phyloP scores from a whole-genome alignment of 2,329 filamentous ascomycete genomes.

The Fusarium vanettenii region DNA sequence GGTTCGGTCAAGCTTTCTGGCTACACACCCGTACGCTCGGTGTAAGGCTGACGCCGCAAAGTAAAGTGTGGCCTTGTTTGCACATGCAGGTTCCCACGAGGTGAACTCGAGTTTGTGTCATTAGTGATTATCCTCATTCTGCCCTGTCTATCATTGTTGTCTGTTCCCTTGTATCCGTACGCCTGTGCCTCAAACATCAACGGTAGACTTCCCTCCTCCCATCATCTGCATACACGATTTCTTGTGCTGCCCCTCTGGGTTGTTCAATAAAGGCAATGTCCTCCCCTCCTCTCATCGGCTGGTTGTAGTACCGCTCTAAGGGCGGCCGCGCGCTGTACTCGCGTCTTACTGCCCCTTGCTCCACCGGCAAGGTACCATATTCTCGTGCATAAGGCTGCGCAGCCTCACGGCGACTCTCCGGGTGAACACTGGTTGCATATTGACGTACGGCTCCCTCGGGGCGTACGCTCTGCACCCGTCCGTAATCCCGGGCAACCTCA shows the following conservation, averaged over 20 bases:
- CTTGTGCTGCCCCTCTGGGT: conserved; percentile 54
- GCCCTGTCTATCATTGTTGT: background rate
- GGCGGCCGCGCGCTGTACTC: conserved; percentile 58
- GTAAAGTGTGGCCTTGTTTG: background rate
- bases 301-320: conserved; percentile 58
- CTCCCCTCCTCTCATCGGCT: conserved; percentile 46
- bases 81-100: background rate
- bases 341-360: conserved; percentile 40
- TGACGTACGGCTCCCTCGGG: conserved; percentile 49
- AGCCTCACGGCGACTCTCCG: conserved; percentile 45
- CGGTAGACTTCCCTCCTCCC: conserved; percentile 51
- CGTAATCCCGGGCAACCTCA: conserved; percentile 55
- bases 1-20: background rate
- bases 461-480: conserved; percentile 57
- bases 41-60: background rate
- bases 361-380: conserved; percentile 42
- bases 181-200: conserved; percentile 24
- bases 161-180: background rate
- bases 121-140: conserved; percentile 5
- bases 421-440: conserved; percentile 43
- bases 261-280: conserved; percentile 60
- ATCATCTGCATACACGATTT: conserved; percentile 60
- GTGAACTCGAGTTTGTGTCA: background rate
- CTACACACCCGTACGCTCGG: background rate
- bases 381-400: conserved; percentile 49